A percentile compares a stretch with the other conserved stretches of the same genome.
These are phyloP conservation scores for Wickerhamiella nectarea DNA, from an alignment of 805 yeast genomes.

Conservation along the genomic window DNA sequence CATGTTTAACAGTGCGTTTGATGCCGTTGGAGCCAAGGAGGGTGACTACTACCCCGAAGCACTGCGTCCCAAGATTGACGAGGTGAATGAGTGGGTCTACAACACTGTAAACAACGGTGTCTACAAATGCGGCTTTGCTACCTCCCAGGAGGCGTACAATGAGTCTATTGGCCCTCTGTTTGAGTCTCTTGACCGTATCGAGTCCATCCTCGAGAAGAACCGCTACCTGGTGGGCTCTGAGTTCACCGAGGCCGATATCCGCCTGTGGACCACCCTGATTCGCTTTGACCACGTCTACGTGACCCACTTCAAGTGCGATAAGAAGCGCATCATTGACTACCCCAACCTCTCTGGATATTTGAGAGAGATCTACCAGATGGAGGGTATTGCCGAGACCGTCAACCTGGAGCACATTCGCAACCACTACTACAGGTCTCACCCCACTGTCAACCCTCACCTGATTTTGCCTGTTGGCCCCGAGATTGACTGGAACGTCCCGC, in stretches of 20 bases:
- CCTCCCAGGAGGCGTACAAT: conserved; percentile 70
- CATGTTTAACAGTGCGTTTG: conserved; percentile 64
- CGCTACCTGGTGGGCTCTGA: conserved; percentile 46
- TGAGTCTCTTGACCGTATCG: conserved; percentile 40
- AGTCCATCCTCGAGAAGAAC: conserved; percentile 22
- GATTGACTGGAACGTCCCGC: conserved; percentile 18
- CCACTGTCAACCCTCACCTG: conserved; percentile 62
- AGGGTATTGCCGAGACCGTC: conserved; percentile 65
- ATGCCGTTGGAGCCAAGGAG: conserved; percentile 33
- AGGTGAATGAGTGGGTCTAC: conserved; percentile 68
- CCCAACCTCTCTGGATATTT: conserved; percentile 74
- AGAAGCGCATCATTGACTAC: conserved; percentile 61
- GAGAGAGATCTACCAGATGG: conserved; percentile 53
- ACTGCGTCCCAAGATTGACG: conserved; percentile 50
- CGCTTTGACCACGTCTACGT: conserved; percentile 90
- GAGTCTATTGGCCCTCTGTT: conserved; percentile 51
- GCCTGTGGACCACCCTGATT: conserved; percentile 74
- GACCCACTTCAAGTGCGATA: conserved; percentile 89
- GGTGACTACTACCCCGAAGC: conserved; percentile 51
- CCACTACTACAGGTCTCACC: conserved; percentile 82
- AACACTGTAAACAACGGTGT: conserved; percentile 84
- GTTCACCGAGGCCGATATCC: conserved; percentile 81
- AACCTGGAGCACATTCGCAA: conserved; percentile 79
- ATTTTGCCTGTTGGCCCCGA: conserved; percentile 84
- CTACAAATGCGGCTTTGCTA: conserved; percentile 83